Conservation (phyloP, 169 alveolate species). For the Ichthyophthirius multifiliis region DNA sequence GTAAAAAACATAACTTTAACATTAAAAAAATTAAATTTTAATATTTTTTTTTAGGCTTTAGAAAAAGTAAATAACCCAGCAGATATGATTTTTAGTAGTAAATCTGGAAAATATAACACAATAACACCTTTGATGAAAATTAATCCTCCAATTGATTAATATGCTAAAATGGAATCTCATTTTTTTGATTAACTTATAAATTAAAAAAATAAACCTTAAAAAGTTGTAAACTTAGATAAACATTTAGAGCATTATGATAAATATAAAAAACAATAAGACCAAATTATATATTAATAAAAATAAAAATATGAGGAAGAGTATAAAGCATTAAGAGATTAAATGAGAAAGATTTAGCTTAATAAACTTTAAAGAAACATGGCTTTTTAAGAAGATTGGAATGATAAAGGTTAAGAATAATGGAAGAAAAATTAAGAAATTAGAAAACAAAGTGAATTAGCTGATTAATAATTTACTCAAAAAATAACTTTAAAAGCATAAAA, state of each 20-base stretch:
- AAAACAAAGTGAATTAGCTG: slow-evolving; percentile 75
- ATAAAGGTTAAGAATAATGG: slow-evolving; percentile 87
- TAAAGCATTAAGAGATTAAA: slow-evolving; percentile 48
- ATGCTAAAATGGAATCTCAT: slow-evolving; percentile 71
- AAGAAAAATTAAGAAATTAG: slow-evolving; percentile 75
- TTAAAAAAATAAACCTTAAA: slow-evolving; percentile 63
- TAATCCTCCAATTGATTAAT: slow-evolving; percentile 71
- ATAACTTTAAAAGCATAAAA: slow-evolving; percentile 52
- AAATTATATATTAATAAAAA: slow-evolving; percentile 36
- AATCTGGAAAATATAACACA: slow-evolving; percentile 57
- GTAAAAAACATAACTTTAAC: not conserved
- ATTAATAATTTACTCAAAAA: slow-evolving; percentile 66
- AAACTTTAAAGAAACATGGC: slow-evolving; percentile 86
- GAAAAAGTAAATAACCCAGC: slow-evolving; percentile 73
- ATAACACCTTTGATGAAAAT: slow-evolving; percentile 73
- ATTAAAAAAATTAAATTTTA: not conserved
- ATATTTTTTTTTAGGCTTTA: slow-evolving; percentile 23
- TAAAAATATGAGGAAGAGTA: slow-evolving; percentile 46
- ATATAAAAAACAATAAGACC: slow-evolving; percentile 48
- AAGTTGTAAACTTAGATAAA: slow-evolving; percentile 68
- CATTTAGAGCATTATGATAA: slow-evolving; percentile 68
- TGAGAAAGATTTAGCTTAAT: slow-evolving; percentile 64
- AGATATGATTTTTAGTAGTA: slow-evolving; percentile 45
- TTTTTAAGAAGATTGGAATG: slow-evolving; percentile 85
- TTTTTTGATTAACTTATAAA: slow-evolving; percentile 63